Evolutionary conservation across 805 yeast species (phyloP).

Genomic region (Candida easanensis): DNA sequence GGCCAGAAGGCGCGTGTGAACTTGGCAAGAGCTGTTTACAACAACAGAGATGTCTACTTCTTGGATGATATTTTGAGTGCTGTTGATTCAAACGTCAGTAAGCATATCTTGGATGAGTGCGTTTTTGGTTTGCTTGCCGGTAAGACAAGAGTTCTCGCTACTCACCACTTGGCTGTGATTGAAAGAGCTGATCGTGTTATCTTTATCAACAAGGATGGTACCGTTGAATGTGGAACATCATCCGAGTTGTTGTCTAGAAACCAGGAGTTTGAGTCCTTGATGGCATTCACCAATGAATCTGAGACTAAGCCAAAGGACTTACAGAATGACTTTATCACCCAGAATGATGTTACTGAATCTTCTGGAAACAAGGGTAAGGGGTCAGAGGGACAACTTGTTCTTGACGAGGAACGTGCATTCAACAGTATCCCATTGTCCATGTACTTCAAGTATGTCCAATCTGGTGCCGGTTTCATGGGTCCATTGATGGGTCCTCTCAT

Average conservation of each 20-base stretch:
- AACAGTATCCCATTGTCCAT: slow-evolving; percentile 34
- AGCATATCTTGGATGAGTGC: slow-evolving; percentile 66
- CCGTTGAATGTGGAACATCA: slow-evolving; percentile 59
- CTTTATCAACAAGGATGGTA: slow-evolving; percentile 59
- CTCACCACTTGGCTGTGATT: slow-evolving; percentile 74
- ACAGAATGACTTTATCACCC: slow-evolving; percentile 1
- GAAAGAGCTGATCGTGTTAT: slow-evolving; percentile 64
- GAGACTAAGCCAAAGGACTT: slow-evolving; percentile 1
- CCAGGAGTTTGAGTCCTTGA: slow-evolving; percentile 44
- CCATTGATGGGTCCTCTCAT: slow-evolving; percentile 25
- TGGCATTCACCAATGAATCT: slow-evolving; percentile 34
- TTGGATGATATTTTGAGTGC: slow-evolving; percentile 68
- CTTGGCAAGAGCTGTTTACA: slow-evolving; percentile 65
- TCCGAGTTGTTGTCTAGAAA: slow-evolving; percentile 47
- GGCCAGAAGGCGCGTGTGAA: slow-evolving; percentile 61
- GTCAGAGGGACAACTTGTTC: slow-evolving; percentile 16
- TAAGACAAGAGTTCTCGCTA: slow-evolving; percentile 78
- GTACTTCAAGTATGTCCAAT: slow-evolving; percentile 32
- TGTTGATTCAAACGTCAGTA: slow-evolving; percentile 76
- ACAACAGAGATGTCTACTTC: slow-evolving; percentile 52
- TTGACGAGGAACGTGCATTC: slow-evolving; percentile 36
- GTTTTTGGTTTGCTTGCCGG: slow-evolving; percentile 49
- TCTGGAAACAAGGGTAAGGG: slow-evolving; percentile 10
- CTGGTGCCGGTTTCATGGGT: slow-evolving; percentile 42
- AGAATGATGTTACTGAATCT: not conserved